These are phyloP conservation scores for Cercospora janseana DNA, from an alignment of 2,329 filamentous ascomycete genomes.

Conservation along the genomic window DNA sequence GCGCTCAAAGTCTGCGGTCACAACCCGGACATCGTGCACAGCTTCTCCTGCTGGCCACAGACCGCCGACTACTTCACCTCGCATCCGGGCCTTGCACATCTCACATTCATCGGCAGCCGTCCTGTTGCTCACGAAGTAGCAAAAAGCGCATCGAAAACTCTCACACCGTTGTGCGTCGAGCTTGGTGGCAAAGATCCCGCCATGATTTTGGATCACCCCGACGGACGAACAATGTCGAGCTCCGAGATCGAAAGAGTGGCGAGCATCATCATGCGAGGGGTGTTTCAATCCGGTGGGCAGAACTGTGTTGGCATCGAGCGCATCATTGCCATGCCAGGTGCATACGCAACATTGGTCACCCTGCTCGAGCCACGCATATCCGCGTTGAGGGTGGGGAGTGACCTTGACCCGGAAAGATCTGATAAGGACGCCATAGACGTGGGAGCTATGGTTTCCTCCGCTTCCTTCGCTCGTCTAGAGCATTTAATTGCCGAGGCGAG, in stretches of 20 bases:
- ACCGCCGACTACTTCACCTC: slow-evolving; percentile 79
- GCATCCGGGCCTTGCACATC: slow-evolving; percentile 77
- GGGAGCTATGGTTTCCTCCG: slow-evolving; percentile 83
- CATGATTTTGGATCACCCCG: slow-evolving; percentile 78
- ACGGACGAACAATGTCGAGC: slow-evolving; percentile 45
- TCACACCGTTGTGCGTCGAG: slow-evolving; percentile 89
- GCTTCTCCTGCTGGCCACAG: slow-evolving; percentile 81
- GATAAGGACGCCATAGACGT: slow-evolving; percentile 62
- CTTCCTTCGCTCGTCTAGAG: slow-evolving; percentile 74
- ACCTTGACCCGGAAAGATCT: slow-evolving; percentile 52
- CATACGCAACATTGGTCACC: slow-evolving; percentile 70
- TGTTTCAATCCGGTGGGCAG: slow-evolving; percentile 92
- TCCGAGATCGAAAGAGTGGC: slow-evolving; percentile 66
- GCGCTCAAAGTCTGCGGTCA: slow-evolving; percentile 82
- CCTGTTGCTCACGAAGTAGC: slow-evolving; percentile 86
- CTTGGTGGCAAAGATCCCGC: slow-evolving; percentile 94
- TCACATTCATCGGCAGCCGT: slow-evolving; percentile 94
- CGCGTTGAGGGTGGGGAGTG: slow-evolving; percentile 71
- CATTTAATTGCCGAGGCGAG: slow-evolving; percentile 74
- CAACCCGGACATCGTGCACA: slow-evolving; percentile 77
- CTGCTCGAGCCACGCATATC: slow-evolving; percentile 72
- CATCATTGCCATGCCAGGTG: slow-evolving; percentile 73
- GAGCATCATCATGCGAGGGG: slow-evolving; percentile 83
- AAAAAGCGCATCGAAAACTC: slow-evolving; percentile 74
- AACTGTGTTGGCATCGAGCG: slow-evolving; percentile 98